These are phyloP conservation scores for Endotrypanum monterogeii DNA, from an alignment of 208 protist genomes.

Conservation along the genomic window DNA sequence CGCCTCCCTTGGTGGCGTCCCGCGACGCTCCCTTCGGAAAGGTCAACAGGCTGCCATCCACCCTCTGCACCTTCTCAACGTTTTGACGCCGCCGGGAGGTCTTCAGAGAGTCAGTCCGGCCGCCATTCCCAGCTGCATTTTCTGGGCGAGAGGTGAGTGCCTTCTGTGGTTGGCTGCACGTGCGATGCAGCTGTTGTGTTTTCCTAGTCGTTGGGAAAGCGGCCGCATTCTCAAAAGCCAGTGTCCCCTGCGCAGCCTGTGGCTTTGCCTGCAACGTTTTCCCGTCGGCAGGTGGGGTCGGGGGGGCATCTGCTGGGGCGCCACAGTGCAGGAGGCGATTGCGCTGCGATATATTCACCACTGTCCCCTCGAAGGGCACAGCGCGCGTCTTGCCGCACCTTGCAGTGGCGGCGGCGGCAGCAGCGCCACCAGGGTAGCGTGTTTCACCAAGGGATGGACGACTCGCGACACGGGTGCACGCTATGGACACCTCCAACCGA, in stretches of 20 bases:
- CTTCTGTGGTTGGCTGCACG: too few species aligned
- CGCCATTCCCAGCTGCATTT: background rate
- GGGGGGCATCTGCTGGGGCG: background rate
- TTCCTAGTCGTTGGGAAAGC: background rate
- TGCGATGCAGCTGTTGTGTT: background rate
- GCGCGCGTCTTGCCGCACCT: conserved; percentile 3
- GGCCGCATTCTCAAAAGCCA: background rate
- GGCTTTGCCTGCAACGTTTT: background rate
- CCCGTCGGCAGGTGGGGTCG: background rate
- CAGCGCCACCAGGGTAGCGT: background rate
- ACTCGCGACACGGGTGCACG: background rate
- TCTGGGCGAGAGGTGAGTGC: background rate
- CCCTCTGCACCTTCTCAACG: background rate
- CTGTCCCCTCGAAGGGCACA: conserved; percentile 23
- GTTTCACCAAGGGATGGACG: background rate
- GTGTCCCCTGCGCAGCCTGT: background rate
- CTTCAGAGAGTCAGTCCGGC: background rate
- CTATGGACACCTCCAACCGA: background rate
- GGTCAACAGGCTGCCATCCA: background rate
- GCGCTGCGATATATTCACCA: background rate
- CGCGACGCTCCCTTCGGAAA: background rate
- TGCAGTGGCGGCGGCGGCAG: background rate
- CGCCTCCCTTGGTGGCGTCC: background rate
- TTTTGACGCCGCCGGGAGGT: background rate
- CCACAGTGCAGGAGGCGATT: background rate